Evolutionary conservation across 257 asterid genomes (phyloP), one percentile per base, ranked within the genome.

Genomic region (Penstemon barbatus): DNA sequence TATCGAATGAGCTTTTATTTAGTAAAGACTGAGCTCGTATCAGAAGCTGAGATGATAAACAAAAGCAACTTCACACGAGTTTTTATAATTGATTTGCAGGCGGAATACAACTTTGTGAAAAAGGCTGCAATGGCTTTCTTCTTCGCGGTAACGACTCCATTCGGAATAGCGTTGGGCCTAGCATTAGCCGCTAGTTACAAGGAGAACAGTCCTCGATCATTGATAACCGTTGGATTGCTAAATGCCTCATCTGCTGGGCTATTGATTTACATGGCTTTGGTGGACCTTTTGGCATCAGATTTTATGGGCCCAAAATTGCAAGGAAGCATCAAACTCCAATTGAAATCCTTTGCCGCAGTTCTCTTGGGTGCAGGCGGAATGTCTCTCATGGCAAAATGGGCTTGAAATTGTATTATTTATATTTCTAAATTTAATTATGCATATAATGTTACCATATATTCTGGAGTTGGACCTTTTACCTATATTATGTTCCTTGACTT

Each of bases 351-450:
- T 43, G 48, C 40, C 8, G 85, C 87, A 0, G 85, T 82, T 18
- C 50, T 82, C 9, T 66, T 82, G 79, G 85, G 87, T 1, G 84
- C 85, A 0, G 87, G 87, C 18, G 84, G 89, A 13, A 83, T 86
- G 92, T 84, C 92, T 4, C 60, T 86, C 38, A 79, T 86, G 92
- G 89, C 92, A 8, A 77, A 58, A 43, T 86, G 92, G 92, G 87
- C 90, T 38, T 76, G 57, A 64, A 25, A 1, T 0, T 25, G 33
- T 25, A 2, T 25, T 25, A 25, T 25, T 25, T 25, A 1, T 0
- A 25, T 7, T 37, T 2, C 12, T 5, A 12, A 7, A 40, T 25
- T 25, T 25, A 25, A 25, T 1, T 25, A 25, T 25, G 33, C 33
- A 25, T 25, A 25, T 25, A 25, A 25, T 25, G 33, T 2, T 25